Conservation (phyloP, 305 asterid species). For the Euphrasia arctica region DNA sequence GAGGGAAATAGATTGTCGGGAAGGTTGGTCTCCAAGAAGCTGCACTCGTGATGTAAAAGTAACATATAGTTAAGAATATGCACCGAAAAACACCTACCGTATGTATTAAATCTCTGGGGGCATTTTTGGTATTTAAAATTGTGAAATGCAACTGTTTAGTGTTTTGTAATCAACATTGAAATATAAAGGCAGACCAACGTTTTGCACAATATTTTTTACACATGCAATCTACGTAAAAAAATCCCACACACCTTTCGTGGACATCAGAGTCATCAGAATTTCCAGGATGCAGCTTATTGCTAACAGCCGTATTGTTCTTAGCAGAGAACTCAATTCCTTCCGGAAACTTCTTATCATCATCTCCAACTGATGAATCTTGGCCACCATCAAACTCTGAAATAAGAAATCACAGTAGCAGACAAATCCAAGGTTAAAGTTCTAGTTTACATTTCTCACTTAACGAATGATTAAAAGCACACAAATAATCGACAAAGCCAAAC, state of each 20-base stretch:
- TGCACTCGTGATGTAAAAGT: conserved; percentile 28
- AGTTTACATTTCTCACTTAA: background rate
- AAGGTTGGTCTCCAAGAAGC: conserved; percentile 55
- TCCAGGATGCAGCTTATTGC: conserved; percentile 33
- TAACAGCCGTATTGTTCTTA: conserved; percentile 26
- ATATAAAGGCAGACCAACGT: background rate
- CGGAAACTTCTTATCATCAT: conserved; percentile 34
- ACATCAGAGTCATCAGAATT: conserved; percentile 35
- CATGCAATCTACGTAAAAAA: background rate
- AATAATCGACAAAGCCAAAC: conserved; percentile 27
- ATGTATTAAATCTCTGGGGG: too few species aligned
- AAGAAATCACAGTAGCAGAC: background rate
- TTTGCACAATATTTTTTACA: background rate
- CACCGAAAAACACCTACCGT: too few species aligned
- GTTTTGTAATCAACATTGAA: background rate
- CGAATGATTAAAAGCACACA: conserved; percentile 2
- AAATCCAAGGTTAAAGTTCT: background rate
- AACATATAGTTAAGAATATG: too few species aligned
- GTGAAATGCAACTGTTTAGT: background rate
- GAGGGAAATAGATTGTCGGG: conserved; percentile 80
- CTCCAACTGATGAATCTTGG: conserved; percentile 21
- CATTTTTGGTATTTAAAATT: background rate
- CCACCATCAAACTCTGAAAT: conserved; percentile 35
- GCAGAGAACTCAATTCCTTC: conserved; percentile 32
- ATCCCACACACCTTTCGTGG: conserved; percentile 47